phyloP scores from a whole-genome alignment of 1,284 basidiomycete genomes.

The Trametes polyzona region DNA sequence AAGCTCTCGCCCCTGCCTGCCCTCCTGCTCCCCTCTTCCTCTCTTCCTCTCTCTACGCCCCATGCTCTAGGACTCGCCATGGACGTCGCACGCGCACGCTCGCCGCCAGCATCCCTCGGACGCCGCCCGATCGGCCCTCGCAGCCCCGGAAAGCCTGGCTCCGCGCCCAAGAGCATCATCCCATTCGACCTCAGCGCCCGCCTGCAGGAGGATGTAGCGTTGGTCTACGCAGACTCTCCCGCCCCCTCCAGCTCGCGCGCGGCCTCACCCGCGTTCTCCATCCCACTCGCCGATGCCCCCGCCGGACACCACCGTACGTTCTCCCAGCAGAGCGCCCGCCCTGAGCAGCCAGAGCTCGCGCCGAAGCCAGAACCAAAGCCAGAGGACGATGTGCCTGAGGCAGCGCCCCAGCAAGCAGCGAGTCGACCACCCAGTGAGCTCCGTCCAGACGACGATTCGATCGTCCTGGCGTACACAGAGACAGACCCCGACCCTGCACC shows the following conservation, averaged over 20 bases:
- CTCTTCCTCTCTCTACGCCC: slow-evolving; percentile 1
- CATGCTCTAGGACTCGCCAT: slow-evolving; percentile 20
- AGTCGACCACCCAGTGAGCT: too few relatives aligned
- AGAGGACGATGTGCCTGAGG: too few relatives aligned
- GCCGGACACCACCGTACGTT: not conserved
- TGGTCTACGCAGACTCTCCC: slow-evolving; percentile 12
- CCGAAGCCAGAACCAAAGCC: too few relatives aligned
- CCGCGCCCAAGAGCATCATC: slow-evolving; percentile 23
- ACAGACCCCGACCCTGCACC: too few relatives aligned
- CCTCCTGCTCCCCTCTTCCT: slow-evolving; percentile 5
- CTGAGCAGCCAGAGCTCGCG: too few relatives aligned
- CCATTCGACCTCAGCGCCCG: slow-evolving; percentile 29
- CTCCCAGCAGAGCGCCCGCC: not conserved
- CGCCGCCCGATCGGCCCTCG: slow-evolving; percentile 30
- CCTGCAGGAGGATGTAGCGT: slow-evolving; percentile 22
- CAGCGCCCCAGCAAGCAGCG: too few relatives aligned
- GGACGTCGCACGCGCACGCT: slow-evolving; percentile 28
- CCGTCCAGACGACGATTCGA: too few relatives aligned
- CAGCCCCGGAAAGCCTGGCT: slow-evolving; percentile 23
- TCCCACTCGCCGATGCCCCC: not conserved
- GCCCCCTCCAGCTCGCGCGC: slow-evolving; percentile 10
- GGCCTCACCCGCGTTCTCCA: slow-evolving; percentile 1
- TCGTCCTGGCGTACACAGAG: too few relatives aligned
- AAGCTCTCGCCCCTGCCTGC: slow-evolving; percentile 16
- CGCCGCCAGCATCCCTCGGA: slow-evolving; percentile 21